Percentiles rank a stretch among this genome's conserved stretches.
phyloP scores from a whole-genome alignment of 805 yeast species.

The Metschnikowia amazonensis region DNA sequence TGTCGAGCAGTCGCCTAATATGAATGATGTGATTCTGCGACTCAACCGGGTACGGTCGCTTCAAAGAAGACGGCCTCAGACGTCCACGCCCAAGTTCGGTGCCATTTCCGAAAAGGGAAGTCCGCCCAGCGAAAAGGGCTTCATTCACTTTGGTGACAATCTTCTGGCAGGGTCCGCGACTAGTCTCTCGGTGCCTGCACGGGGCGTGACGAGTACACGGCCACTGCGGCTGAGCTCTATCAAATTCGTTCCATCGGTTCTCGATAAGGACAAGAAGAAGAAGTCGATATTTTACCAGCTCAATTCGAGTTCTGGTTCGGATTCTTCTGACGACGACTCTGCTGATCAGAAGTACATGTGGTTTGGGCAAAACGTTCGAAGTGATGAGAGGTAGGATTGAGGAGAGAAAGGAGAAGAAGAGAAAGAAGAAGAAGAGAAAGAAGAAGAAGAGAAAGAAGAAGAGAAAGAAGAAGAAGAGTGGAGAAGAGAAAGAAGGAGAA shows the following conservation, averaged over 20 bases:
- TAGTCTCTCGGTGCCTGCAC: background rate
- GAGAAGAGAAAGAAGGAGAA: too few species aligned
- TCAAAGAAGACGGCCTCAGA: slow-evolving; percentile 17
- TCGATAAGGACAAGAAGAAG: slow-evolving; percentile 11
- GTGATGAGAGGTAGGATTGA: background rate
- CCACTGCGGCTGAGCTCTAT: slow-evolving; percentile 25
- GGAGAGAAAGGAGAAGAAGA: too few species aligned
- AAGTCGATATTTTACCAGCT: slow-evolving; percentile 32
- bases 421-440: too few species aligned
- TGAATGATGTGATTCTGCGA: slow-evolving; percentile 17
- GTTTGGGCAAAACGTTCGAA: slow-evolving; percentile 36
- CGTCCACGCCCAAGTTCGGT: slow-evolving; percentile 18
- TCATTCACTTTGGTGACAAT: slow-evolving; percentile 16
- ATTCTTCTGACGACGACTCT: slow-evolving; percentile 14
- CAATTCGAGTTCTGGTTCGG: slow-evolving; percentile 16
- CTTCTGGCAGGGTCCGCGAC: background rate
- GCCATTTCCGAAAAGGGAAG: slow-evolving; percentile 15
- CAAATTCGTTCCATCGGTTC: slow-evolving; percentile 29
- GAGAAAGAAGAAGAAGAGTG: too few species aligned
- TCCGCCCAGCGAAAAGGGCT: slow-evolving; percentile 19
- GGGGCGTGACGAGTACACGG: background rate
- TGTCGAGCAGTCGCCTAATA: slow-evolving; percentile 13
- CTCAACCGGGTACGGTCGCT: slow-evolving; percentile 18
- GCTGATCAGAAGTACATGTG: slow-evolving; percentile 26
- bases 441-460: too few species aligned